Base-by-base conservation (phyloP, 2,329 filamentous ascomycete genomes). In the Volutella citrinella region DNA sequence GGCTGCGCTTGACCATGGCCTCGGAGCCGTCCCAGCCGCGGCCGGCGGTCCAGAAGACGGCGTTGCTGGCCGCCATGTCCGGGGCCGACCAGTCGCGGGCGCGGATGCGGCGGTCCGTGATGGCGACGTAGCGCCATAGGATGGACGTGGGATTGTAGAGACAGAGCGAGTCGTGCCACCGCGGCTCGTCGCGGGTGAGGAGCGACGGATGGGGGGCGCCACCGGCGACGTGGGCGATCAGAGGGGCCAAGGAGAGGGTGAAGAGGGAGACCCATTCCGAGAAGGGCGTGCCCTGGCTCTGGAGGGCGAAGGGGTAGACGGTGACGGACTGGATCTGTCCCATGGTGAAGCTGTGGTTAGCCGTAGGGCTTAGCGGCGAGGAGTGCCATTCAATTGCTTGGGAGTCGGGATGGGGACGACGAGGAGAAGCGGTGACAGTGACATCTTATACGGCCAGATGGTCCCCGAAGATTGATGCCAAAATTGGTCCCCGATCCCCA, bases 121-220 rank as follows among this genome's bases (percentile, higher is more conserved):
- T 26, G 4, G 23, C 17, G 1, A 23, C 36, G 6, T 45, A 45
- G 6, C 42, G 25, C 42, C 42, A 44, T 1, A 45, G 19, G 4
- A 45, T 43, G 2, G 40, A 45, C 2, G 42, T 44, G 6, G 42
- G 42, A 3, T 44, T 45, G 3, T 44, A 45, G 7, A 41, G 42
- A 3, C 42, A 45, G 3, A 45, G 7, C 3, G 30, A 19, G 7
- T 44, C 40, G 9, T 44, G 40, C 37, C 36, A 45, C n/a, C 25
- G 11, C 1, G 42, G 42, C 13, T 37, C 33, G 7, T 34, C 32
- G 5, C 25, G 2, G 1, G 24, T 19, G 7, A 44, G 33, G 12
- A 27, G 38, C 2, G 36, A 23, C 6, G 36, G 33, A 7, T 23
- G 30, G 16, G 42, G 40, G 3, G 33, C 28, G 10, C 42, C 40